Evolutionary conservation across 306 rosid species (phyloP), one percentile per base, ranked within the genome.

Genomic region (Gillenia trifoliata): DNA sequence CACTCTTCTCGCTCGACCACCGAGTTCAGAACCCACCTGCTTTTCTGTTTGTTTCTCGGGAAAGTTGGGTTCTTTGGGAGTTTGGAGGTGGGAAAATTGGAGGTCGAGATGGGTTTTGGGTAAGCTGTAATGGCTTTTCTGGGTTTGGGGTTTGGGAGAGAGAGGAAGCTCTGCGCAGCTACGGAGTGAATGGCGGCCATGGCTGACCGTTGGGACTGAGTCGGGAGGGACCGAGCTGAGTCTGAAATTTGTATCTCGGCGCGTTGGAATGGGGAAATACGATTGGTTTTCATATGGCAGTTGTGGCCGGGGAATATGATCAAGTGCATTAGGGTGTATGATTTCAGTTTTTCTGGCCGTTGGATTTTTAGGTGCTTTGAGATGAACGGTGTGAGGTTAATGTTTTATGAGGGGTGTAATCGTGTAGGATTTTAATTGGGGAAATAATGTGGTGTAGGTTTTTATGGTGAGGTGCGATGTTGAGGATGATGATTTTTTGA

Each of bases 101-200:
- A 52, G 49, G 34, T 11, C 26, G 76, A 52, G 8, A 47, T 12
- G 36, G 80, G 45, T 75, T 80, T 86, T 6, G 43, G 26, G 30
- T 67, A 80, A 56, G 76, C 11, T 0, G 29, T 25, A 2, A 54
- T 79, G 72, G 64, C 69, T 66, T 71, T 79, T 66, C 75, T 86
- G 59, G 78, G 36, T 22, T 89, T 84, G 50, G 69, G 23, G 33
- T 78, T 86, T 61, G 86, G 52, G 8, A 83, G 33, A 38, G 86
- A 77, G 63, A 85, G 65, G 83, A 87, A 83, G 78, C 82, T 79
- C 71, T 79, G 91, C 20, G 91, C 83, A 61, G 89, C 70, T 54
- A 87, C 82, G 75, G 85, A 75, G 84, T 85, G 90, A 45, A 91
- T 74, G 20, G 92, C 85, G 49, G 91, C 89, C 98, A 91, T 91